These are phyloP conservation scores for Mortierella sp. DNA, from an alignment of 371 early-diverging fungal species.

Conservation along the genomic window DNA sequence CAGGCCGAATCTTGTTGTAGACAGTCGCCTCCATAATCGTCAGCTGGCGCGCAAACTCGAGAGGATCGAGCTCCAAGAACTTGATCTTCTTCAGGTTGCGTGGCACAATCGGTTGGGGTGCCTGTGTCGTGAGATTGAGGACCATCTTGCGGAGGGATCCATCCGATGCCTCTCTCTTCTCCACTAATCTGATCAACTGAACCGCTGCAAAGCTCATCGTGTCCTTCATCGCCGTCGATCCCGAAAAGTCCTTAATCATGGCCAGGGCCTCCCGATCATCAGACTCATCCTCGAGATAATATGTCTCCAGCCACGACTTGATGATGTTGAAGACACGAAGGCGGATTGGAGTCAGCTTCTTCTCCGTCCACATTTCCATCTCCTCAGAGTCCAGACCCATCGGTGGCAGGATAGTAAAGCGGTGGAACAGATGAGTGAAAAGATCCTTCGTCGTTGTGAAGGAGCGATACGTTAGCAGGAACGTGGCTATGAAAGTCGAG, in stretches of 20 bases:
- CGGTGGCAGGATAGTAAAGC: constrained; percentile 83
- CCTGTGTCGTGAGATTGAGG: constrained; percentile 65
- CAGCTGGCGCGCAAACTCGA: constrained; percentile 94
- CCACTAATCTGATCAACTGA: constrained; percentile 75
- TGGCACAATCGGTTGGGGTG: constrained; percentile 78
- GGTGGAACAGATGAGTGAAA: constrained; percentile 72
- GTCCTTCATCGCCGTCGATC: constrained; percentile 77
- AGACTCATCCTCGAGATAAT: constrained; percentile 83
- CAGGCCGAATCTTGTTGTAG: constrained; percentile 85
- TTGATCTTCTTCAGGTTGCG: constrained; percentile 73
- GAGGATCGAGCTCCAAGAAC: constrained; percentile 88
- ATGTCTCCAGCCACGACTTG: constrained; percentile 92
- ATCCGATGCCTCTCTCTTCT: constrained; percentile 73
- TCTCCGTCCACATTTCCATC: constrained; percentile 84
- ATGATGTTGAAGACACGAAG: constrained; percentile 90
- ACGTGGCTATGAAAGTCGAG: constrained; percentile 81
- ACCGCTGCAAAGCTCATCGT: constrained; percentile 77
- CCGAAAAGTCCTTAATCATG: constrained; percentile 71
- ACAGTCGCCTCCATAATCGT: constrained; percentile 90
- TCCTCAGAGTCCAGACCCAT: constrained; percentile 76
- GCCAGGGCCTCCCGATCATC: constrained; percentile 74
- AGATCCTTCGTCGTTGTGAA: constrained; percentile 86
- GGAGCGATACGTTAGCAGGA: constrained; percentile 90
- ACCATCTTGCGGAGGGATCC: constrained; percentile 71
- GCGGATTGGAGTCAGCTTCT: constrained; percentile 87